These are phyloP conservation scores for Candolleomyces aberdarensis DNA, from an alignment of 768 basidiomycete genomes.

Conservation along the genomic window DNA sequence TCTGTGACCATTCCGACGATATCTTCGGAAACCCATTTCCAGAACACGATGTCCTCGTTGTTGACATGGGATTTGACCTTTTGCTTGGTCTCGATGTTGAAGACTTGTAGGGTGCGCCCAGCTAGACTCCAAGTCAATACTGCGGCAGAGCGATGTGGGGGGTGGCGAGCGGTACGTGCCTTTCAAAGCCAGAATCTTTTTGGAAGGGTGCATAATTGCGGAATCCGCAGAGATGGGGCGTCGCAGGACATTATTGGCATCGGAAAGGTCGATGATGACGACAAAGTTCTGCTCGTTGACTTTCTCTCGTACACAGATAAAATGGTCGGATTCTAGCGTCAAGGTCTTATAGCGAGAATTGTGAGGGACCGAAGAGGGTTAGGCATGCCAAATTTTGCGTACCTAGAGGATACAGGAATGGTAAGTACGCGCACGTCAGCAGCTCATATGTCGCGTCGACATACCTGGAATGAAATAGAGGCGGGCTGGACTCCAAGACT, in stretches of 20 bases:
- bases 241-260: slow-evolving; percentile 96
- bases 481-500: slow-evolving; percentile 94
- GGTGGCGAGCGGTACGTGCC: slow-evolving; percentile 43
- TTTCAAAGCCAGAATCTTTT: slow-evolving; percentile 96
- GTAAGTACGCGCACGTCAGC: slow-evolving; percentile 34
- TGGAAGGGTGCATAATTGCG: slow-evolving; percentile 95
- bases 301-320: slow-evolving; percentile 97
- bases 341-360: slow-evolving; percentile 54
- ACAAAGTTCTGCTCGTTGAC: slow-evolving; percentile 95
- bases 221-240: slow-evolving; percentile 97
- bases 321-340: slow-evolving; percentile 96
- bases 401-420: slow-evolving; percentile 23
- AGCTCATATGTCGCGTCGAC: slow-evolving; percentile 34
- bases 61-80: slow-evolving; percentile 96
- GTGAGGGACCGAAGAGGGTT: neutral
- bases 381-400: slow-evolving; percentile 12
- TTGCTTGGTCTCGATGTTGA: slow-evolving; percentile 96
- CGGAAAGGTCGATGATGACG: slow-evolving; percentile 96
- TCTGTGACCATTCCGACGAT: slow-evolving; percentile 97
- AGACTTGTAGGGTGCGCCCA: slow-evolving; percentile 91
- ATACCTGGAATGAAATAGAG: slow-evolving; percentile 94
- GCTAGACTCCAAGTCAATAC: slow-evolving; percentile 49
- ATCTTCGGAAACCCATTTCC: slow-evolving; percentile 96
- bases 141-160: neutral
- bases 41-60: slow-evolving; percentile 94